phyloP scores from a whole-genome alignment of 2,329 filamentous ascomycete species.

The Diaporthe longicolla region DNA sequence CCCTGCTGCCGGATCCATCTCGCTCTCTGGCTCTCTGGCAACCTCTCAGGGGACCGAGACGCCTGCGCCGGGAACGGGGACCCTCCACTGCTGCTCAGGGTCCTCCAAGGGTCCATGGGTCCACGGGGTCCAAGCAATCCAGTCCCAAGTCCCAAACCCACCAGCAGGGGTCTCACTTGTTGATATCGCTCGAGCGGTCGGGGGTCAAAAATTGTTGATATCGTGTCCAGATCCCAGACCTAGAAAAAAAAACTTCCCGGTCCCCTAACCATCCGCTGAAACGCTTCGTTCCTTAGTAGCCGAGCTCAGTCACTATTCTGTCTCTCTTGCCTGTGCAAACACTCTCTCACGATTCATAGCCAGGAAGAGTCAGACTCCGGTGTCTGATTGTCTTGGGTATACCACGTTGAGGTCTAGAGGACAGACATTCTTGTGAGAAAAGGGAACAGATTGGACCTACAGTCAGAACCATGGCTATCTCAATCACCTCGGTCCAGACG shows the following conservation, averaged over 20 bases:
- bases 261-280: background rate
- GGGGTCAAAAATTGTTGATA: slow-evolving; percentile 41
- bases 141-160: slow-evolving; percentile 30
- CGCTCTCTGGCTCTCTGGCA: background rate
- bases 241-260: slow-evolving; percentile 18
- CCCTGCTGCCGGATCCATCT: slow-evolving; percentile 6
- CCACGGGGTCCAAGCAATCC: slow-evolving; percentile 29
- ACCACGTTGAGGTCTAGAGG: background rate
- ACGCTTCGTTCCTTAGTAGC: background rate
- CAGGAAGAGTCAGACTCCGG: slow-evolving; percentile 23
- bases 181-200: slow-evolving; percentile 43
- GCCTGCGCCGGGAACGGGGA: slow-evolving; percentile 15
- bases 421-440: background rate
- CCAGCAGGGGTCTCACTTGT: slow-evolving; percentile 42
- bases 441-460: background rate
- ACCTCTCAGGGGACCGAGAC: background rate
- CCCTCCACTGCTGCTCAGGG: slow-evolving; percentile 8
- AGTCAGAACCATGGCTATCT: slow-evolving; percentile 37
- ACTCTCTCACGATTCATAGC: background rate
- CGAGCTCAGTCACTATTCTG: background rate
- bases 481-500: slow-evolving; percentile 40
- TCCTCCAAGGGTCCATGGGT: slow-evolving; percentile 26
- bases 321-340: slow-evolving; percentile 15
- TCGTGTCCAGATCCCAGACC: slow-evolving; percentile 35
- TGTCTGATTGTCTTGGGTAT: slow-evolving; percentile 1